Evolutionary conservation across 768 basidiomycete genomes (phyloP).

Genomic region (Rhodotorula babjevae): DNA sequence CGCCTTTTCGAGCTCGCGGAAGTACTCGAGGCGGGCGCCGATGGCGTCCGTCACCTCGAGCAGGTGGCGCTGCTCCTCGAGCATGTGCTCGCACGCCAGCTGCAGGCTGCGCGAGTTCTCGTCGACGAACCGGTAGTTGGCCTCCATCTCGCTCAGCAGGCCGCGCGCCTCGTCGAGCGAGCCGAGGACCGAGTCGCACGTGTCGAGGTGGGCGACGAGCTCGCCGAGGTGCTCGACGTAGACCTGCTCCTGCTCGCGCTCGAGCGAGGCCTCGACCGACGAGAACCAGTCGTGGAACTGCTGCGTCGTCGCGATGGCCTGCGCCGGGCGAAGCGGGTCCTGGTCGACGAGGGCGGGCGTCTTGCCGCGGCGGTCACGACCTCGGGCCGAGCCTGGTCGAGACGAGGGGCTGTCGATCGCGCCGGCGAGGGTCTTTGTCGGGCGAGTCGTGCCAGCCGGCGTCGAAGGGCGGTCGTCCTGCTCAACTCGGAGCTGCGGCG

Average conservation of each 20-base stretch:
- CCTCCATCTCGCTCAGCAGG: slow-evolving; percentile 74
- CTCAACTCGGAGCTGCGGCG: neutral
- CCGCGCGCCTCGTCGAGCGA: slow-evolving; percentile 67
- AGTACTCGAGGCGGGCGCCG: slow-evolving; percentile 75
- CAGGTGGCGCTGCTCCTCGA: slow-evolving; percentile 82
- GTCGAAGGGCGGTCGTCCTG: neutral
- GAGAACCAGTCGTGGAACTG: slow-evolving; percentile 98
- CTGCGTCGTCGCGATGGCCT: slow-evolving; percentile 78
- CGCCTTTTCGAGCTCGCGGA: slow-evolving; percentile 87
- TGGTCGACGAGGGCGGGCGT: neutral
- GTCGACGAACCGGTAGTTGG: slow-evolving; percentile 80
- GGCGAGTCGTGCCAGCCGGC: neutral
- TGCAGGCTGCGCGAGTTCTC: slow-evolving; percentile 87
- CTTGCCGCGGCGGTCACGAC: neutral
- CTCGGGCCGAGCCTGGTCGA: neutral
- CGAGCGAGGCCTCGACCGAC: slow-evolving; percentile 78
- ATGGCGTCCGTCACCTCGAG: slow-evolving; percentile 78
- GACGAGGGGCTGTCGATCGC: no score
- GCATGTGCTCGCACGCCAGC: slow-evolving; percentile 78
- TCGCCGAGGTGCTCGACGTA: slow-evolving; percentile 78
- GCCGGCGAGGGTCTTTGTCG: neutral
- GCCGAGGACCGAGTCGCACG: slow-evolving; percentile 69
- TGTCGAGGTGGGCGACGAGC: slow-evolving; percentile 68
- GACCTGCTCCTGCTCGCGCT: slow-evolving; percentile 88
- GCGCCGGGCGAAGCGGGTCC: neutral